Base-by-base conservation (phyloP, 2,329 filamentous ascomycete species). In the Paecilomyces variotii region DNA sequence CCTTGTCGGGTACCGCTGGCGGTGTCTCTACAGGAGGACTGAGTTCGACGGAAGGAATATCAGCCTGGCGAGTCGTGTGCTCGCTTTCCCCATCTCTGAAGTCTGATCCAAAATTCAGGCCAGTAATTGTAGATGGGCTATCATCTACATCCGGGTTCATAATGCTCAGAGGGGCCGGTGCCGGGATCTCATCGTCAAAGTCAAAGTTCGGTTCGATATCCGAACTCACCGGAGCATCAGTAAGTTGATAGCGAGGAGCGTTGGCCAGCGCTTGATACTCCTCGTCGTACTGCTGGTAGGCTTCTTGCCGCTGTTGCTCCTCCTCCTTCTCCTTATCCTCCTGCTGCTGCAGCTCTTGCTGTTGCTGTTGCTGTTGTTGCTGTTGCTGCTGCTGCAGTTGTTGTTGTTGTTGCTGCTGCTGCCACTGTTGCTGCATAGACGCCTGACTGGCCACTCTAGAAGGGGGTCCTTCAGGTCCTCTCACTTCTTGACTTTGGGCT, bases 401-500 rank as follows among this genome's bases (percentile, higher is more conserved):
- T n/a, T 28, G 39, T 53, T 28, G 61, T 45, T 10, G 55, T 12
- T 2, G 35, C 14, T 39, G 35, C 6, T 12, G 35, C 6, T 39
- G 35, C n/a, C 10, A 12, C 14, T 39, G 12, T 39, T 14, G 12
- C 6, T 19, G 14, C 7, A 45, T 24, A n/a, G 39, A 45, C 5
- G 49, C 56, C 54, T 32, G 61, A 53, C 51, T 63, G 62, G 39
- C 39, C 14, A 45, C 12, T n/a, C 39, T 45, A 9, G 39, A 45
- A 30, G 60, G 54, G 3, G 59, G 25, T 19, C 61, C 50, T 55
- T 60, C 64, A 27, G 68, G 63, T 10, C 64, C 60, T 19, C 63
- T 67, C 32, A 71, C 68, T 50, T 71, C 66, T 27, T 69, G 67
- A n/a, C 67, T 64, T 26, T 68, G 65, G 12, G 66, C 66, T 14